These are phyloP conservation scores for Phytopythium sindhum DNA, from an alignment of 352 stramenopile genomes.

Conservation along the genomic window DNA sequence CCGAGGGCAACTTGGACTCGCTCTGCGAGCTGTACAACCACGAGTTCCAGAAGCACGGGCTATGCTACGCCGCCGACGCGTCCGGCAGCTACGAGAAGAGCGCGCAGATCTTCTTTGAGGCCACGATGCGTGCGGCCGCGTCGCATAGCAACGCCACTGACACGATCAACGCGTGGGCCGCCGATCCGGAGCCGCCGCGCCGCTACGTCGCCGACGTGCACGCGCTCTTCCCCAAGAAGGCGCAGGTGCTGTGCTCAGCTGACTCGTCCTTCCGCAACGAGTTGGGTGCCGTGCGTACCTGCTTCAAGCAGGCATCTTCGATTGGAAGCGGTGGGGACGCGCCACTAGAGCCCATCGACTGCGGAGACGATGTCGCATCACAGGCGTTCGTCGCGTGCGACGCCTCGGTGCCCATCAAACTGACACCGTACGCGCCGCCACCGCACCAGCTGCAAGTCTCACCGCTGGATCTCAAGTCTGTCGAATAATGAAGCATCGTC, in stretches of 20 bases:
- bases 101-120: slow-evolving; percentile 32
- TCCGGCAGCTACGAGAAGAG: slow-evolving; percentile 22
- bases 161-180: slow-evolving; percentile 31
- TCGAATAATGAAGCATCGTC: not conserved
- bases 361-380: slow-evolving; percentile 13
- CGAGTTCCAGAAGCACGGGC: slow-evolving; percentile 86
- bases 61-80: slow-evolving; percentile 66
- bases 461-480: not conserved
- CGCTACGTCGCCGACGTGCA: slow-evolving; percentile 27
- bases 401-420: slow-evolving; percentile 14
- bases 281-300: slow-evolving; percentile 36
- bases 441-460: slow-evolving; percentile 1
- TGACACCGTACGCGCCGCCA: slow-evolving; percentile 6
- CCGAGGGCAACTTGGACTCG: slow-evolving; percentile 27
- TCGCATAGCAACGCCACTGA: slow-evolving; percentile 16
- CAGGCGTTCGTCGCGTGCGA: slow-evolving; percentile 24
- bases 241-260: slow-evolving; percentile 41
- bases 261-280: slow-evolving; percentile 18
- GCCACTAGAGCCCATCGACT: slow-evolving; percentile 22
- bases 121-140: slow-evolving; percentile 19
- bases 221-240: slow-evolving; percentile 29
- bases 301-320: slow-evolving; percentile 23
- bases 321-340: slow-evolving; percentile 2
- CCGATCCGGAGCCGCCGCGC: slow-evolving; percentile 8
- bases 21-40: slow-evolving; percentile 85